Percentiles rank a stretch among this genome's conserved stretches.
phyloP scores from a whole-genome alignment of 2,329 filamentous ascomycete species.

The Bisporella sp. region DNA sequence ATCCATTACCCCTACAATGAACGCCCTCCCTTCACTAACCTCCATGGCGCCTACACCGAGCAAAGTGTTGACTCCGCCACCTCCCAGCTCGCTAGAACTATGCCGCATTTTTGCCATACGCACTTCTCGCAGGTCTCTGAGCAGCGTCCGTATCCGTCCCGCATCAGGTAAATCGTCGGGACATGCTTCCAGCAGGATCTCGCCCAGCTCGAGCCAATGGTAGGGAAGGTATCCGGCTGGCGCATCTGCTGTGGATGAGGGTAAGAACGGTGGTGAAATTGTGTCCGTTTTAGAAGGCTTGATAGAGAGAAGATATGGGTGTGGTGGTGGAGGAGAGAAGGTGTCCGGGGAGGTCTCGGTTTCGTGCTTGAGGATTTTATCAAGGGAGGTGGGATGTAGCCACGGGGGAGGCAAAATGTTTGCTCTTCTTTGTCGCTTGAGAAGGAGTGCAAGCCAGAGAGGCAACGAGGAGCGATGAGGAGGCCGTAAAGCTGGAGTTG shows the following conservation, averaged over 20 bases:
- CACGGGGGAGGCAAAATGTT: constrained; percentile 90
- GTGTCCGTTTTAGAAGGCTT: constrained; percentile 19
- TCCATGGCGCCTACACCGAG: constrained; percentile 88
- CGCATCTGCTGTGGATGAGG: constrained; percentile 63
- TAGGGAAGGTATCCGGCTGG: constrained; percentile 72
- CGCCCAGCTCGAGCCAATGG: constrained; percentile 89
- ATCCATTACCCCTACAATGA: constrained; percentile 81
- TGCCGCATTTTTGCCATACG: constrained; percentile 82
- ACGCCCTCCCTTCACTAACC: constrained; percentile 76
- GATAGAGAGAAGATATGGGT: constrained; percentile 42
- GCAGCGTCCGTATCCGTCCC: constrained; percentile 64
- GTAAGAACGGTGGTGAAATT: constrained; percentile 69
- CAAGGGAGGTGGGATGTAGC: constrained; percentile 71
- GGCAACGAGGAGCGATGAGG: constrained; percentile 75
- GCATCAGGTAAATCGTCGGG: constrained; percentile 73
- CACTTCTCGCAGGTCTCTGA: constrained; percentile 81
- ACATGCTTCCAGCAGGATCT: constrained; percentile 79
- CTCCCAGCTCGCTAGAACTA: constrained; percentile 64
- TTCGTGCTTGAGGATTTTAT: constrained; percentile 73
- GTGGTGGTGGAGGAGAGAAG: constrained; percentile 71
- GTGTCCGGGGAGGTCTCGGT: constrained; percentile 62
- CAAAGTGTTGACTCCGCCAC: constrained; percentile 64
- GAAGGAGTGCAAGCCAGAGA: constrained; percentile 88
- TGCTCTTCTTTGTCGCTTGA: constrained; percentile 89
- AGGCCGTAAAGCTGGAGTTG: constrained; percentile 68